A percentile compares a stretch with the other conserved stretches of the same genome.
Conservation (phyloP, 768 basidiomycete species). For the Tylopilus intermedius region DNA sequence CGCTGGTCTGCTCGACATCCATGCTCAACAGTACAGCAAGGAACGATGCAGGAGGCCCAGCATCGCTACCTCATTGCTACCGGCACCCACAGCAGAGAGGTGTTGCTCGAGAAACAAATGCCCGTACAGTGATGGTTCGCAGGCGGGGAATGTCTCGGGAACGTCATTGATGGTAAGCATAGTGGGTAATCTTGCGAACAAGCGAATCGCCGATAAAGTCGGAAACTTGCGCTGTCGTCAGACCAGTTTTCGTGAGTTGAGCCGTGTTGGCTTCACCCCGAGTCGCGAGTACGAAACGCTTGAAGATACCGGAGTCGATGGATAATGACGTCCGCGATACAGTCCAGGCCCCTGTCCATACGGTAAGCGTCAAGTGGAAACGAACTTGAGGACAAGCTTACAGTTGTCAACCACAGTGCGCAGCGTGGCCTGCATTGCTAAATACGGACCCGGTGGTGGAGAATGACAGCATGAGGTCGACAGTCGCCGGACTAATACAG, state of each 20-base stretch:
- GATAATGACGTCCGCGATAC: slow-evolving; percentile 29
- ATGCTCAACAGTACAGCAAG: slow-evolving; percentile 24
- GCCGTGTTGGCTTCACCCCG: slow-evolving; percentile 27
- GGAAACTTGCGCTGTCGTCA: slow-evolving; percentile 30
- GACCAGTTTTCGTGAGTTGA: slow-evolving; percentile 28
- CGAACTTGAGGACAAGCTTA: not conserved
- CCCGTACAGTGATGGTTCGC: slow-evolving; percentile 25
- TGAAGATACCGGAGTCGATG: slow-evolving; percentile 32
- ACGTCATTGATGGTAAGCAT: slow-evolving; percentile 25
- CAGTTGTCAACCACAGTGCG: slow-evolving; percentile 22
- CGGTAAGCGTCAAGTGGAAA: slow-evolving; percentile 1
- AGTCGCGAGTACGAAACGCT: slow-evolving; percentile 26
- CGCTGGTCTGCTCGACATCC: slow-evolving; percentile 26
- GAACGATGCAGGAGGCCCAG: slow-evolving; percentile 23
- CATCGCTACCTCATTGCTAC: slow-evolving; percentile 7
- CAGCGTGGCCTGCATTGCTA: slow-evolving; percentile 24
- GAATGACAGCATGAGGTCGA: slow-evolving; percentile 34
- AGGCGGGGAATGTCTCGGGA: slow-evolving; percentile 23
- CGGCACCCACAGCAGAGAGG: slow-evolving; percentile 12
- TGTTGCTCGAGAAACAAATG: slow-evolving; percentile 22
- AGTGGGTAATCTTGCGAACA: slow-evolving; percentile 27
- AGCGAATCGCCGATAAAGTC: slow-evolving; percentile 31
- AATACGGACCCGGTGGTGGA: slow-evolving; percentile 33
- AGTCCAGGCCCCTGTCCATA: slow-evolving; percentile 26
- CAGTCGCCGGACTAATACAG: slow-evolving; percentile 11